Conservation (phyloP, 2,329 filamentous ascomycete species). For the Fusarium sp. region DNA sequence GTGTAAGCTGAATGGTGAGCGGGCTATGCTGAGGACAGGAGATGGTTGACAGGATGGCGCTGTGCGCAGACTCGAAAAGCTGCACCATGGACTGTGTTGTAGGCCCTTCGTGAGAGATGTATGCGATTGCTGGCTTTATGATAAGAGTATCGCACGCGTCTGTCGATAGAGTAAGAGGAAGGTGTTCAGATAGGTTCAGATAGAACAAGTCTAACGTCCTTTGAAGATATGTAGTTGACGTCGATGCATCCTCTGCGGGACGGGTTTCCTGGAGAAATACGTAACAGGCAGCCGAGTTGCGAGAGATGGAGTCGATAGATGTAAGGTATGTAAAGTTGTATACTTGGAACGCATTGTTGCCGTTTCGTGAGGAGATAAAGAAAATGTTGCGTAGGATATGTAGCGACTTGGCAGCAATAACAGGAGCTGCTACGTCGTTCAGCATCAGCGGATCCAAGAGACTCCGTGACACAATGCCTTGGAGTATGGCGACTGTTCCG, state of each 20-base stretch:
- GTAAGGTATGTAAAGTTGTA: conserved; percentile 89
- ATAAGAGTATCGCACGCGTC: conserved; percentile 80
- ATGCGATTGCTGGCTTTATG: conserved; percentile 80
- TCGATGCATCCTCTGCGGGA: conserved; percentile 54
- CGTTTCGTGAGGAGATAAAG: conserved; percentile 84
- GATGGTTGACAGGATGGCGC: conserved; percentile 83
- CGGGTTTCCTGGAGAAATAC: conserved; percentile 77
- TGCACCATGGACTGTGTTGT: conserved; percentile 65
- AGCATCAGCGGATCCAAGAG: conserved; percentile 67
- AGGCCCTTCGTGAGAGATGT: conserved; percentile 70
- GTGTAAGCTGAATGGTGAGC: conserved; percentile 79
- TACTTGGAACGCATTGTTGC: conserved; percentile 83
- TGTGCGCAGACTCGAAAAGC: conserved; percentile 92
- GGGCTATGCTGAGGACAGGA: conserved; percentile 84
- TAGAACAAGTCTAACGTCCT: conserved; percentile 89
- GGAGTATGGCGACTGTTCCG: conserved; percentile 80
- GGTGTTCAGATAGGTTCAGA: conserved; percentile 88
- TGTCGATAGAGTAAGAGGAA: conserved; percentile 79
- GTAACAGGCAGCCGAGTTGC: conserved; percentile 77
- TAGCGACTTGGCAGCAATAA: conserved; percentile 79
- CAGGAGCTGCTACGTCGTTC: conserved; percentile 66
- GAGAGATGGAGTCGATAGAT: conserved; percentile 84
- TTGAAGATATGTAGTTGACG: conserved; percentile 64
- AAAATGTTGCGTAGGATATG: conserved; percentile 83
- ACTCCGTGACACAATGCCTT: conserved; percentile 78